These are phyloP conservation scores for Paracamarosporium sp. DNA, from an alignment of 2,329 filamentous ascomycete genomes.

Conservation along the genomic window DNA sequence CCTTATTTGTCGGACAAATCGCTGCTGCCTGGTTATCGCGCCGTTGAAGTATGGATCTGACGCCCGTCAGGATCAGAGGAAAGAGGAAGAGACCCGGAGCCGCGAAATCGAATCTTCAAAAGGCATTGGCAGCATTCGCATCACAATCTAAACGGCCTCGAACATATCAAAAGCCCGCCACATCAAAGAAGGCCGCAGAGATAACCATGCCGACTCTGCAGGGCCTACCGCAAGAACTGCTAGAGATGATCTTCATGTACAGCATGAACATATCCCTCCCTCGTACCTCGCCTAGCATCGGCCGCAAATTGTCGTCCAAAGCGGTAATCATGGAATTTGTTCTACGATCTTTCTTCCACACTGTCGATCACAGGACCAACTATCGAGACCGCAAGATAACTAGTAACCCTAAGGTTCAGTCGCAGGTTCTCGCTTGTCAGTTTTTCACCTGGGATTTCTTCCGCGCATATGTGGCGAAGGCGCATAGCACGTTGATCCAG, in stretches of 20 bases:
- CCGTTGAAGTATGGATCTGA: conserved; percentile 38
- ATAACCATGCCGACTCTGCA: conserved; percentile 41
- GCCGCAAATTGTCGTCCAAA: conserved; percentile 38
- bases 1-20: background rate
- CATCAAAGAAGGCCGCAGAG: conserved; percentile 18
- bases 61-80: conserved; percentile 41
- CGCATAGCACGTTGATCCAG: conserved; percentile 35
- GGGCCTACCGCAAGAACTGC: conserved; percentile 42
- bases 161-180: conserved; percentile 16
- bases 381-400: conserved; percentile 26
- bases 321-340: conserved; percentile 36
- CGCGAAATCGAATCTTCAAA: conserved; percentile 8
- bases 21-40: conserved; percentile 33
- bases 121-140: conserved; percentile 10
- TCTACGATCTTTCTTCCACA: conserved; percentile 42
- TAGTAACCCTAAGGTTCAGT: conserved; percentile 32
- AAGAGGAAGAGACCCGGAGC: conserved; percentile 28
- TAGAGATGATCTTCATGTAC: conserved; percentile 45
- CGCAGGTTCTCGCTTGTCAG: conserved; percentile 34
- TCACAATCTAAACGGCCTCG: conserved; percentile 16
- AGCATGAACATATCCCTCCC: conserved; percentile 45
- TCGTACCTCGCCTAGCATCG: conserved; percentile 35
- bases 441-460: conserved; percentile 49
- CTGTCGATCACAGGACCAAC: conserved; percentile 37
- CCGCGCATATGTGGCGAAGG: conserved; percentile 36